phyloP scores from a whole-genome alignment of 331 rosid species.

The Phaseolus coccineus region DNA sequence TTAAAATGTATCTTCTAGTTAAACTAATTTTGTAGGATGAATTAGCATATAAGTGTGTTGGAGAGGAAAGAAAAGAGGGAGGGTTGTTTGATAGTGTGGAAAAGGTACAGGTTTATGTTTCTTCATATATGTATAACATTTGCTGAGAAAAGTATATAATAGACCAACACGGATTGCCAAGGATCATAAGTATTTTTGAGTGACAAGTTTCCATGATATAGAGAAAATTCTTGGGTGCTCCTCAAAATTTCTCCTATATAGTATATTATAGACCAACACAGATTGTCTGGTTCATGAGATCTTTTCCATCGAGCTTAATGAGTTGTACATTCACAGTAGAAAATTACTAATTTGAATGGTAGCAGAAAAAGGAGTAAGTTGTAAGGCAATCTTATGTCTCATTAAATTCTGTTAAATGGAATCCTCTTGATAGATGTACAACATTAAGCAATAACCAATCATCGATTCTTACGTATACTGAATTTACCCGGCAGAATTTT shows the following conservation, averaged over 20 bases:
- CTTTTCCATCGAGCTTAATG: neutral
- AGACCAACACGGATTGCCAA: neutral
- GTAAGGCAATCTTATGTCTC: neutral
- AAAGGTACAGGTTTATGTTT: no score
- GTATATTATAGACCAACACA: neutral
- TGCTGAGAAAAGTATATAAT: neutral
- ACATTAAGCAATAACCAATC: neutral
- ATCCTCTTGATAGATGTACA: constrained; percentile 4
- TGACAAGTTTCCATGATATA: neutral
- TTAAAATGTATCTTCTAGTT: no score
- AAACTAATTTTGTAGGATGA: no score
- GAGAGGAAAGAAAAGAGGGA: no score
- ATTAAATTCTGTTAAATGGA: no score
- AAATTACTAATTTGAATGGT: neutral
- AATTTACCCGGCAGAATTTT: constrained; percentile 12
- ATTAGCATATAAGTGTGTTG: no score
- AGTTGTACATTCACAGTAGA: neutral
- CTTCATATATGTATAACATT: neutral
- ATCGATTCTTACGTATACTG: neutral
- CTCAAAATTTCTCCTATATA: neutral
- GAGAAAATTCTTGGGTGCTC: neutral
- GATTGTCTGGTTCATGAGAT: neutral
- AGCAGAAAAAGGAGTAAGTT: neutral
- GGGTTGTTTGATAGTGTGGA: no score
- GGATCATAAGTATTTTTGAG: neutral